Evolutionary conservation across 1,139 yeast genomes (phyloP).

Genomic region (Magnusiomyces magnusii): DNA sequence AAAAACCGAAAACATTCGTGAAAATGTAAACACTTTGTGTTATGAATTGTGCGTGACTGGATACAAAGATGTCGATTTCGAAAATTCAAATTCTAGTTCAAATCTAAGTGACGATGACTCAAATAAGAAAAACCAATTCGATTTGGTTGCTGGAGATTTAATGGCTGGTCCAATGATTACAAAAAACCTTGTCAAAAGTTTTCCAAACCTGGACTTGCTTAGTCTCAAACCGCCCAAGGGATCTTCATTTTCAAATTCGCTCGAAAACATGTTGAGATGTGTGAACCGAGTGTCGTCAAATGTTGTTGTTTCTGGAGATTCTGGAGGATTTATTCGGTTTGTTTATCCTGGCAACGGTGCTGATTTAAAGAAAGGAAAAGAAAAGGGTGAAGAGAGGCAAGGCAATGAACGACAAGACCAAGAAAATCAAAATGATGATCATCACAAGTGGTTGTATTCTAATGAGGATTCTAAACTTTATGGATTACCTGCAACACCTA

Average conservation of each 20-base stretch:
- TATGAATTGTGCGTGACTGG: background rate
- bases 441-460: background rate
- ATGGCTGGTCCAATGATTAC: background rate
- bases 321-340: background rate
- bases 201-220: background rate
- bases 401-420: no score
- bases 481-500: background rate
- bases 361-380: no score
- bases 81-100: no score
- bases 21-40: background rate
- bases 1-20: background rate
- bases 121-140: background rate
- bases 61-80: background rate
- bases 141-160: background rate
- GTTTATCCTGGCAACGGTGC: no score
- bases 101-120: background rate
- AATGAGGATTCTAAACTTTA: background rate
- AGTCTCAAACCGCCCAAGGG: background rate
- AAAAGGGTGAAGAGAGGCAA: no score
- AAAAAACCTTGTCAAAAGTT: background rate
- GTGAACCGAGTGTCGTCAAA: background rate
- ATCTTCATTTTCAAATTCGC: background rate
- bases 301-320: background rate
- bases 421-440: no score
- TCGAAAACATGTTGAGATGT: background rate